phyloP scores from a whole-genome alignment of 768 basidiomycete genomes.

The Mycena alexandri region DNA sequence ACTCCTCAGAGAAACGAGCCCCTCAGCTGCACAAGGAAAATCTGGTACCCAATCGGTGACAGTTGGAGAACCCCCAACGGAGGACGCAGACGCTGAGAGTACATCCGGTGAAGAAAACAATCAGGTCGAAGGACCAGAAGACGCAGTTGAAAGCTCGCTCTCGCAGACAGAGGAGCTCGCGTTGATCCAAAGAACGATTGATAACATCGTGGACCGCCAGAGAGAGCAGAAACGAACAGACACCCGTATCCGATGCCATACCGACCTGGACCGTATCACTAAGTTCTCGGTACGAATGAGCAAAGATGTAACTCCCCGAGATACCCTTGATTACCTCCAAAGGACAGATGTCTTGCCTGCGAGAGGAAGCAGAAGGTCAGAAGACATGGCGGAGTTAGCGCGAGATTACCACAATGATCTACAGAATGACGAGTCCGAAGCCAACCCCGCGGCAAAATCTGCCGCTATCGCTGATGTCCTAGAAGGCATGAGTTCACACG shows the following conservation, averaged over 20 bases:
- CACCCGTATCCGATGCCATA: background rate
- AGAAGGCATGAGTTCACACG: too few relatives aligned
- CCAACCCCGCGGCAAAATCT: too few relatives aligned
- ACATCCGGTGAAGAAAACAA: background rate
- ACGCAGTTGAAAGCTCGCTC: too few relatives aligned
- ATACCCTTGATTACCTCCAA: background rate
- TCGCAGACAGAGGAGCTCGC: background rate
- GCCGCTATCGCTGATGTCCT: background rate
- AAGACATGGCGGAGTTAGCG: too few relatives aligned
- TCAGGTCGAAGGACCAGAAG: background rate
- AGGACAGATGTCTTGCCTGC: slow-evolving; percentile 1
- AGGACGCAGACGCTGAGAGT: too few relatives aligned
- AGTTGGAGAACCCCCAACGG: too few relatives aligned
- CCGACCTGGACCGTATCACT: slow-evolving; percentile 7
- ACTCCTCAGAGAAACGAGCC: too few relatives aligned
- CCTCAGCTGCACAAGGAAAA: too few relatives aligned
- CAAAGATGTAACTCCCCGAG: slow-evolving; percentile 3
- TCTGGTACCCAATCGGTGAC: too few relatives aligned
- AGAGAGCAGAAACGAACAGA: slow-evolving; percentile 1
- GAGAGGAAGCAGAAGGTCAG: background rate
- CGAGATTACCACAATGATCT: too few relatives aligned
- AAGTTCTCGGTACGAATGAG: slow-evolving; percentile 3
- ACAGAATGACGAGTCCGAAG: too few relatives aligned
- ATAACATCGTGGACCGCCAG: slow-evolving; percentile 6
- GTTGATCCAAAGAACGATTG: background rate